Conservation (phyloP, 371 early-diverging fungal species). For the Lichtheimia hyalospora region DNA sequence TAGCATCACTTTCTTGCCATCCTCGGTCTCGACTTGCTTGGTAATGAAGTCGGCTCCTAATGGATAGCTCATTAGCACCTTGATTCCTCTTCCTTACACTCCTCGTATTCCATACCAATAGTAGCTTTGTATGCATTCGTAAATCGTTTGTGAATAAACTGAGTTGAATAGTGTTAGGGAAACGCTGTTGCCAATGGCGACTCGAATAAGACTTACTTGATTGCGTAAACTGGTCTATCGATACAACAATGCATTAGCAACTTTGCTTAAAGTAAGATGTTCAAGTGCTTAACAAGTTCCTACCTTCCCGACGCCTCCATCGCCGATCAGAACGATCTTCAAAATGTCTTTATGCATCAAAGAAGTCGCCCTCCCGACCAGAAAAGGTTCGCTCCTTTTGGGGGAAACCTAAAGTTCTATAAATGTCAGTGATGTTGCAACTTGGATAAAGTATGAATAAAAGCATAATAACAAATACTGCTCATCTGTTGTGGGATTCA, state of each 20-base stretch:
- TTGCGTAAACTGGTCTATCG: slow-evolving; percentile 57
- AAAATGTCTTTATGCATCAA: slow-evolving; percentile 49
- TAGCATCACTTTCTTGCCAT: slow-evolving; percentile 68
- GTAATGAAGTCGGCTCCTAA: slow-evolving; percentile 88
- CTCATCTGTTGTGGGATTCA: too few species aligned
- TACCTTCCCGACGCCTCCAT: slow-evolving; percentile 83
- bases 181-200: too few species aligned
- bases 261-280: background rate
- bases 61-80: background rate
- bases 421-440: too few species aligned
- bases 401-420: background rate
- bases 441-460: too few species aligned
- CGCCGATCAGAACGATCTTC: slow-evolving; percentile 81
- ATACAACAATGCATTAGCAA: background rate
- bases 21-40: slow-evolving; percentile 80
- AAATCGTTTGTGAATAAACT: slow-evolving; percentile 93
- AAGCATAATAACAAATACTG: too few species aligned
- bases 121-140: slow-evolving; percentile 97
- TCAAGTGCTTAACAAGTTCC: background rate
- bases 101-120: slow-evolving; percentile 64
- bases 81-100: background rate
- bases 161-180: too few species aligned
- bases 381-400: background rate
- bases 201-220: slow-evolving; percentile 33
- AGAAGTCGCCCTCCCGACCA: background rate